Base-by-base conservation (phyloP, 2,329 filamentous ascomycete genomes). In the Monosporascus sp. region DNA sequence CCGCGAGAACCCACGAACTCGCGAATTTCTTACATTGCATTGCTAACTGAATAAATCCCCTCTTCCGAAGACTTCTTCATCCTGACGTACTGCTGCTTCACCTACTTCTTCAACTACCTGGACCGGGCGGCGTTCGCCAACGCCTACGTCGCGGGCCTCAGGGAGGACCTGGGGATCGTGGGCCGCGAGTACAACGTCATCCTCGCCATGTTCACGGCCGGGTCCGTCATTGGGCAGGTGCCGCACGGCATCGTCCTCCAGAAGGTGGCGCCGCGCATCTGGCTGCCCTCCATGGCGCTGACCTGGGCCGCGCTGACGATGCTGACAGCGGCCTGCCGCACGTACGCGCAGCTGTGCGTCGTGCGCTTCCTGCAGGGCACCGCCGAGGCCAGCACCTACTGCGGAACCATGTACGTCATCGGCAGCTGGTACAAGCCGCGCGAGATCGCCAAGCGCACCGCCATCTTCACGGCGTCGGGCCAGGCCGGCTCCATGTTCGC, bases 401-500 rank as follows among this genome's bases (percentile, higher is more conserved):
- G 17, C 18, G 18, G 17, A 1, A 41, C 38, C 1, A 20, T 41
- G 38, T 52, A 62, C 6, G 52, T 68, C 18, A 63, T 68, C 27
- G 60, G 65, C 18, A 64, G 62, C 6, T 68, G 65, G 66, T 68
- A 68, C 38, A 62, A 57, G 9, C 64, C 63, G 35, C 51, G 57
- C 25, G 65, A 68, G 31, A 66, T 69, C 0, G 77, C 73, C 52
- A 79, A 79, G 56, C 69, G 77, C 14, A 72, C 72, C 0, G 74
- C 74, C 0, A 70, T 77, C 1, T 78, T 77, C 68, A 78, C 69
- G 22, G 69, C 75, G 1, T 72, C 72, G 4, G 76, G 76, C 20
- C 73, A 72, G 1, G 66, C 78, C 2, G 76, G 73, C 0, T 67
- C 70, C 2, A 76, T 78, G 72, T 74, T 79, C 39, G 72, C 72